These are phyloP conservation scores for Candida nanaspora DNA, from an alignment of 805 yeast genomes.

Conservation along the genomic window DNA sequence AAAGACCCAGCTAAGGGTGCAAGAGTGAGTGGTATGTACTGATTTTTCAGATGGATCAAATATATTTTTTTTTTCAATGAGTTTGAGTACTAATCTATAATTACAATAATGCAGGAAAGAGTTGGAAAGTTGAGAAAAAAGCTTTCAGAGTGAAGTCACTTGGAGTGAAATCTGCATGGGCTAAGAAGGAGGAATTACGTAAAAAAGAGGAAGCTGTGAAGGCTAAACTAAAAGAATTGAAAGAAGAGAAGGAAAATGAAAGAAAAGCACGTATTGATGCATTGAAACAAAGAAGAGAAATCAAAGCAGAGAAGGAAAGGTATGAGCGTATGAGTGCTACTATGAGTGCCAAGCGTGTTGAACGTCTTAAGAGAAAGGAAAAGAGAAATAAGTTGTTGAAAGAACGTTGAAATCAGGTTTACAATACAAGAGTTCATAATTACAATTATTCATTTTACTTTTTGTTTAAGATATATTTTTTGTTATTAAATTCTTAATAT, in stretches of 20 bases:
- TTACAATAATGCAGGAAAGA: constrained; percentile 43
- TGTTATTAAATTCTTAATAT: too few relatives aligned
- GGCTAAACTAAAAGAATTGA: constrained; percentile 61
- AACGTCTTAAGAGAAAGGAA: constrained; percentile 81
- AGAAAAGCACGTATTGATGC: constrained; percentile 46
- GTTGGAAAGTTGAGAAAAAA: constrained; percentile 63
- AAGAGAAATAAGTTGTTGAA: constrained; percentile 90
- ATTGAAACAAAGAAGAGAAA: constrained; percentile 66
- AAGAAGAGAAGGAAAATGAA: constrained; percentile 67
- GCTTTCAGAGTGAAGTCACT: constrained; percentile 58
- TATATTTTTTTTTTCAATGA: too few relatives aligned
- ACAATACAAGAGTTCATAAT: too few relatives aligned
- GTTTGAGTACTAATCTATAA: too few relatives aligned
- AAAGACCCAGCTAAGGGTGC: background rate
- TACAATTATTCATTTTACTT: too few relatives aligned
- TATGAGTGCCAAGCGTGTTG: constrained; percentile 90
- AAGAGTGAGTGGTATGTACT: constrained; percentile 1
- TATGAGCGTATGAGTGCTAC: constrained; percentile 73
- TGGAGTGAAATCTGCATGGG: constrained; percentile 61
- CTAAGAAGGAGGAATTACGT: constrained; percentile 57
- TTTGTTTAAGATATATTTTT: background rate
- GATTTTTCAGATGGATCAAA: too few relatives aligned
- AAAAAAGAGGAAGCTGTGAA: constrained; percentile 60
- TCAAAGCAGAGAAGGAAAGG: constrained; percentile 84
- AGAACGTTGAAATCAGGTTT: constrained; percentile 64